Base-by-base conservation (phyloP, 2,329 filamentous ascomycete species). In the Arthrobotrys megalospora region DNA sequence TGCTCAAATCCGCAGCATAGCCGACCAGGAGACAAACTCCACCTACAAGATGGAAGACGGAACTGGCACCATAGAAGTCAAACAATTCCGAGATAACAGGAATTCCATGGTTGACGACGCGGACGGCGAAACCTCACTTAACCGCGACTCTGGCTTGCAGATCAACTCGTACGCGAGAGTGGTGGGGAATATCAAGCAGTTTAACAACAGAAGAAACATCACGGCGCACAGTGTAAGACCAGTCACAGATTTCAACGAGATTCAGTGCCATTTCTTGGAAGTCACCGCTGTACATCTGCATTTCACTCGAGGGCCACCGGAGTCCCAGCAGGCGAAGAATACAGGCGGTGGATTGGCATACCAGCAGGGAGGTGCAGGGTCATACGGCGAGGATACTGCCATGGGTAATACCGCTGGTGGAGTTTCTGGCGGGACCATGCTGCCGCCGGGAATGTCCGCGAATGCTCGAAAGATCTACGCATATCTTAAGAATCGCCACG, bases 21-120 rank as follows among this genome's bases (percentile, higher is more conserved):
- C 90, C 83, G 88, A 89, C n/a, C 93, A 97, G 86, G 89, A 91
- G 47, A 97, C 95, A 81, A 96, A 97, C 86, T 90, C 94, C 81
- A 97, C 93, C 53, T 97, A 96, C 88, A 92, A 91, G 82, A 87
- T 99, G 82, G 96, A 99, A 85, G 96, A 99, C 85, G 96, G 96
- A 84, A 99, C 96, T 0, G 94, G 93, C 77, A 88, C 91, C 79
- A 91, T 97, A 82, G 96, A 99, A 85, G 94, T 93, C 81, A 96
- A 96, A 86, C 91, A 92, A 84, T 97, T 92, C 63, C 55, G 60
- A 92, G 88, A 92, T 72, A 91, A 95, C 85, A 85, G 88, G 80
- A 89, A 90, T 83, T 85, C 85, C 72, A 87, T 88, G 41, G 83
- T 85, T 45, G 84, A 85, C 5, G 84, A 72, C 45, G 24, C 24